These are phyloP conservation scores for Mycena alexandri DNA, from an alignment of 768 basidiomycete species.

Conservation along the genomic window DNA sequence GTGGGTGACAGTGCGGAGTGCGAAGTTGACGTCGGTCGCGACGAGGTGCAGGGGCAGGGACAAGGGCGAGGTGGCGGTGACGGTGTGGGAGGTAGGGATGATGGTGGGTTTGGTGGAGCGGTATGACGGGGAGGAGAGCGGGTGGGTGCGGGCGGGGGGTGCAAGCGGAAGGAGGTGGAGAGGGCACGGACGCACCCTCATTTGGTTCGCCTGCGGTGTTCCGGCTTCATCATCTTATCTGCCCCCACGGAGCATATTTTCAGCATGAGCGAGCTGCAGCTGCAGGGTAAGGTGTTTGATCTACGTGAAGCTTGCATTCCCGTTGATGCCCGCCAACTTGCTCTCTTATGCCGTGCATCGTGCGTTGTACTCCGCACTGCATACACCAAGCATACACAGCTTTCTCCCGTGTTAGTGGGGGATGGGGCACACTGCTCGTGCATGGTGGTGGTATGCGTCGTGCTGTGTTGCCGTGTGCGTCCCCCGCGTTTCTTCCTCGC, in stretches of 20 bases:
- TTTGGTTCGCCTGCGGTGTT: slow-evolving; percentile 93
- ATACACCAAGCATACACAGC: too few relatives aligned
- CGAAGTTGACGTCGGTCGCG: slow-evolving; percentile 84
- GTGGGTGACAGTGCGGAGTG: slow-evolving; percentile 88
- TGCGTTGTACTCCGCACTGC: too few relatives aligned
- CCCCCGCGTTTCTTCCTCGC: too few relatives aligned
- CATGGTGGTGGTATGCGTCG: too few relatives aligned
- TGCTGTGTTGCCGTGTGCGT: too few relatives aligned
- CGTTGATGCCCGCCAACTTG: too few relatives aligned
- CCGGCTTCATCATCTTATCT: slow-evolving; percentile 95
- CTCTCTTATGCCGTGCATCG: too few relatives aligned
- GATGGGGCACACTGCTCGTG: too few relatives aligned
- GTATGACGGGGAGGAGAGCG: slow-evolving; percentile 75
- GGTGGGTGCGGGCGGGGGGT: slow-evolving; percentile 70
- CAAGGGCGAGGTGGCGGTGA: too few relatives aligned
- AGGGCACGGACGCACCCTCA: slow-evolving; percentile 78
- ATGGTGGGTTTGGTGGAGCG: slow-evolving; percentile 85
- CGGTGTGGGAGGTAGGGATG: slow-evolving; percentile 87
- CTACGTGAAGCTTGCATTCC: slow-evolving; percentile 72
- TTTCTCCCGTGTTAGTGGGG: too few relatives aligned
- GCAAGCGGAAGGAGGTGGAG: slow-evolving; percentile 68
- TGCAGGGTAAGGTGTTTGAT: slow-evolving; percentile 97
- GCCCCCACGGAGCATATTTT: slow-evolving; percentile 96
- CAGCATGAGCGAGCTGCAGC: slow-evolving; percentile 79
- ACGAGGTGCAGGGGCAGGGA: slow-evolving; percentile 52